Percentiles rank a stretch among this genome's conserved stretches.
These are phyloP conservation scores for Setaria italica DNA, from an alignment of 202 grass and related monocot genomes.

Conservation along the genomic window DNA sequence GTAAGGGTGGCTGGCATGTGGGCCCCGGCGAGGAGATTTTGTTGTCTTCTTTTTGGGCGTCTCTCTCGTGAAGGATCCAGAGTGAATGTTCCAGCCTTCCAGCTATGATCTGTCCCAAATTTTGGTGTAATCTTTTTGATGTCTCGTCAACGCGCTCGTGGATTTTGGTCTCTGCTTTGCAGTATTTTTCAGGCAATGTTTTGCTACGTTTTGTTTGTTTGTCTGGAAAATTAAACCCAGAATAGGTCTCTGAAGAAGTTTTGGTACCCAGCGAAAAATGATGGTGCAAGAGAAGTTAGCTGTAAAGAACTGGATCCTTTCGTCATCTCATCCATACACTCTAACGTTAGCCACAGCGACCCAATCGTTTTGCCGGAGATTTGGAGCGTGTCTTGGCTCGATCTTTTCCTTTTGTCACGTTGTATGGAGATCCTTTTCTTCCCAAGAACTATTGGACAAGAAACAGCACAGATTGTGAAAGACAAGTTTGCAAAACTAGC, in stretches of 20 bases:
- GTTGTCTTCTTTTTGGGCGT: not conserved
- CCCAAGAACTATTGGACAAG: not conserved
- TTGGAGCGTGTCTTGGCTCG: not conserved
- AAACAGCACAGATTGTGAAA: not conserved
- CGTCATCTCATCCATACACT: not conserved
- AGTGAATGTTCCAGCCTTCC: conserved; percentile 36
- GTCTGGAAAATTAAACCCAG: not conserved
- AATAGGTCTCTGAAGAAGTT: not conserved
- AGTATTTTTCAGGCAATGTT: not conserved
- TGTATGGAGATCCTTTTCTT: not conserved
- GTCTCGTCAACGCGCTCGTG: not conserved
- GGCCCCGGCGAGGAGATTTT: not conserved
- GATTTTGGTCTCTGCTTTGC: not conserved
- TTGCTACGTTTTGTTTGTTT: too few relatives aligned
- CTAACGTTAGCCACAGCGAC: not conserved
- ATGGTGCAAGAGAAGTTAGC: not conserved
- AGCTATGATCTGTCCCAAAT: not conserved
- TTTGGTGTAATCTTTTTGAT: not conserved
- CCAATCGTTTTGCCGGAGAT: not conserved
- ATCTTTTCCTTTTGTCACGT: not conserved
- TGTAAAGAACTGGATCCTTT: not conserved
- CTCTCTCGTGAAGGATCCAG: conserved; percentile 32
- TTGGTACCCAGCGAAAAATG: not conserved
- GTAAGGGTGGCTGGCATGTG: conserved; percentile 19
- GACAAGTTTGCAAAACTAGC: not conserved